A percentile compares a stretch with the other conserved stretches of the same genome.
Conservation (phyloP, 176 grass and related monocot species). For the Dactylis glomerata region DNA sequence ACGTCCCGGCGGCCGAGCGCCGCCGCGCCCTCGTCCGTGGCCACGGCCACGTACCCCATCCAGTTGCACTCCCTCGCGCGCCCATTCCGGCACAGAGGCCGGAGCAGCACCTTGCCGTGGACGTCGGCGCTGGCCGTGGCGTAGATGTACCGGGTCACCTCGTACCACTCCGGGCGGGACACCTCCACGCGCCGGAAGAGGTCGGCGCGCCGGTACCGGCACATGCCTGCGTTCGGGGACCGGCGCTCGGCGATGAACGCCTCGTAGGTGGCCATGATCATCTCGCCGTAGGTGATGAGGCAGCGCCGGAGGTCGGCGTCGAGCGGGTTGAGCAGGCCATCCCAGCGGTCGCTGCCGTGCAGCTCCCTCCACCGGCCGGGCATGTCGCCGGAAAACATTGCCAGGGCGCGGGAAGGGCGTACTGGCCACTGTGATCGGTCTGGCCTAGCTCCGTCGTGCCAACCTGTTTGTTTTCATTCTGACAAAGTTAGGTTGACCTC, state of each 20-base stretch:
- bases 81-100: slow-evolving; percentile 26
- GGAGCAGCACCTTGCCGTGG: slow-evolving; percentile 43
- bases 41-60: slow-evolving; percentile 85
- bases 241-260: slow-evolving; percentile 56
- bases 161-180: slow-evolving; percentile 48
- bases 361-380: slow-evolving; percentile 58
- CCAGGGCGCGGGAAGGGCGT: not conserved
- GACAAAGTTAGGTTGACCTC: slow-evolving; percentile 21
- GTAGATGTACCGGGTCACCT: slow-evolving; percentile 60
- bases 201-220: slow-evolving; percentile 48
- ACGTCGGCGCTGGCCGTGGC: slow-evolving; percentile 66
- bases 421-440: not conserved
- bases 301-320: slow-evolving; percentile 3
- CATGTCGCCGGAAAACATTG: slow-evolving; percentile 34
- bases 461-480: slow-evolving; percentile 2
- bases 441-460: slow-evolving; percentile 25
- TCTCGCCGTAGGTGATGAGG: slow-evolving; percentile 71
- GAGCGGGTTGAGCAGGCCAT: slow-evolving; percentile 20
- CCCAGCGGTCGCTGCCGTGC: slow-evolving; percentile 62
- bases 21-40: slow-evolving; percentile 67
- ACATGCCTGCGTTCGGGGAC: slow-evolving; percentile 64
- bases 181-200: slow-evolving; percentile 55
- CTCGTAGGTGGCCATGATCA: slow-evolving; percentile 62
- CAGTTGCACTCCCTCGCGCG: slow-evolving; percentile 61
- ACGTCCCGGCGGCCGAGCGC: slow-evolving; percentile 72